A percentile compares a stretch with the other conserved stretches of the same genome.
Conservation (phyloP, 345 rosid genomes). For the Salix brachista region DNA sequence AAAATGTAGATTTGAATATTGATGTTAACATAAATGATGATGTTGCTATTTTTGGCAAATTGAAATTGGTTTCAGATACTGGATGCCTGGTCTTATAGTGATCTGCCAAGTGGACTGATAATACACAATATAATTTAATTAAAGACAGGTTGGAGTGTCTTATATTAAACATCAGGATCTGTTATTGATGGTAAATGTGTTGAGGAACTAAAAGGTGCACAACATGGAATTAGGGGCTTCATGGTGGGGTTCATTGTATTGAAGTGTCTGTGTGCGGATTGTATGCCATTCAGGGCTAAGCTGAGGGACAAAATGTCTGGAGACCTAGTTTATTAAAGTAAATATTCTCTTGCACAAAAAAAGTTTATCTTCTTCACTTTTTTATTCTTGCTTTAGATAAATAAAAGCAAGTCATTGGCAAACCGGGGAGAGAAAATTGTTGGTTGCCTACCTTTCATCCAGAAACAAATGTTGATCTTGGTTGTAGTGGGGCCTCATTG, state of each 20-base stretch:
- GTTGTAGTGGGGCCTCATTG: no score
- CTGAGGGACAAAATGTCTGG: neutral
- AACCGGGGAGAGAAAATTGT: no score
- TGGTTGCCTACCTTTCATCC: no score
- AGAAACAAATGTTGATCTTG: no score
- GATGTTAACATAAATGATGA: neutral
- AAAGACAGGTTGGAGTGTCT: neutral
- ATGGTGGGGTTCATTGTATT: neutral
- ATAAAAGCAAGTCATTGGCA: no score
- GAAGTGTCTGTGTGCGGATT: neutral
- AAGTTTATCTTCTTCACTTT: no score
- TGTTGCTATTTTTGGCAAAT: neutral
- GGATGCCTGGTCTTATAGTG: neutral
- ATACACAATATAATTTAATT: neutral
- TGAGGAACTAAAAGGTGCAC: neutral
- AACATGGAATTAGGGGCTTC: neutral
- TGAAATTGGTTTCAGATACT: neutral
- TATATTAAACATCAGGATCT: neutral
- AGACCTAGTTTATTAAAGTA: neutral
- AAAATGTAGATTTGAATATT: neutral
- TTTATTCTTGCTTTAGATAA: no score
- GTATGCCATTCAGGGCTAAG: neutral
- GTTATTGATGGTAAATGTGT: neutral
- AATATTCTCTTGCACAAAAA: neutral
- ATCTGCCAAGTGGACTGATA: neutral